These are phyloP conservation scores for Parasitella parasitica DNA, from an alignment of 371 early-diverging fungal genomes.

Conservation along the genomic window DNA sequence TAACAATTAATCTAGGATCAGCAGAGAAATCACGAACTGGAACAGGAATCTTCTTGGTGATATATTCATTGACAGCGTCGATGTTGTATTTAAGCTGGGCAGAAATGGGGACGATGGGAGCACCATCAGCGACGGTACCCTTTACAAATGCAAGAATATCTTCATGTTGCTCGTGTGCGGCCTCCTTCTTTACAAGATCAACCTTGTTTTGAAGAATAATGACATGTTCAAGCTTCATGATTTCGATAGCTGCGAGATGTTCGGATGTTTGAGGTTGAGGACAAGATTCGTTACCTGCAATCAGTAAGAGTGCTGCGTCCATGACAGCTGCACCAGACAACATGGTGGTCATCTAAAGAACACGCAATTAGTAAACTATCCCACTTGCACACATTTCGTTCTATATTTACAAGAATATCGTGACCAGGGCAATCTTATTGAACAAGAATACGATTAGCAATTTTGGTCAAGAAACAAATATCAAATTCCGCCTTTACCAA, in stretches of 20 bases:
- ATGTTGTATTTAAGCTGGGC: slow-evolving; percentile 99
- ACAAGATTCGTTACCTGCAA: slow-evolving; percentile 99
- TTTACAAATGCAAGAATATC: slow-evolving; percentile 95
- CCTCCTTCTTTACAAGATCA: slow-evolving; percentile 96
- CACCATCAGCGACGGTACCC: slow-evolving; percentile 94
- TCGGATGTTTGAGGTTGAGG: slow-evolving; percentile 99
- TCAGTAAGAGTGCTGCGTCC: slow-evolving; percentile 99
- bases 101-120: slow-evolving; percentile 99
- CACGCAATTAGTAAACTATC: neutral
- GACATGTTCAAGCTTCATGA: slow-evolving; percentile 98
- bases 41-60: slow-evolving; percentile 97
- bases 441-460: neutral
- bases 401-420: slow-evolving; percentile 88
- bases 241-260: slow-evolving; percentile 99
- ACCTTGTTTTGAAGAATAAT: slow-evolving; percentile 99
- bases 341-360: slow-evolving; percentile 98
- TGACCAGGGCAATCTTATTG: slow-evolving; percentile 98
- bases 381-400: neutral
- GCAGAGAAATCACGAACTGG: slow-evolving; percentile 95
- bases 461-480: neutral
- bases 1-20: slow-evolving; percentile 96
- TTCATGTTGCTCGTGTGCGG: slow-evolving; percentile 94
- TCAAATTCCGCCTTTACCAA: slow-evolving; percentile 38
- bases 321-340: slow-evolving; percentile 99
- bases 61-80: slow-evolving; percentile 99